Conservation (phyloP, 148 eudicot genomes). For the Cornus kousa region DNA sequence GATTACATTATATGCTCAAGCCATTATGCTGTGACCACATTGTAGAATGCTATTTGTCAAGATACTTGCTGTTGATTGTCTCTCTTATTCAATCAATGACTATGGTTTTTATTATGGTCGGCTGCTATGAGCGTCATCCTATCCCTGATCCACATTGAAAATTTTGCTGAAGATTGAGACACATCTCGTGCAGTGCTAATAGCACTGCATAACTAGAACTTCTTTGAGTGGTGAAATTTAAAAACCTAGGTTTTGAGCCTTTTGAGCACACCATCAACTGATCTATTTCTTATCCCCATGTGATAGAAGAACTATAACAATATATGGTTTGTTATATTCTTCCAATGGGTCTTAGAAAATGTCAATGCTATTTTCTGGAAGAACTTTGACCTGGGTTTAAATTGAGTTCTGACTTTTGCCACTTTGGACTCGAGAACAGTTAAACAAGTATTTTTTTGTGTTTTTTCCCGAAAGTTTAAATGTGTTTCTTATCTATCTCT, state of each 20-base stretch:
- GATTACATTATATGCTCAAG: background rate
- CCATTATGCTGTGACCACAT: background rate
- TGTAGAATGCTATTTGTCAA: background rate
- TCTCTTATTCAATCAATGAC: background rate
- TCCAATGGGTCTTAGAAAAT: too few species aligned
- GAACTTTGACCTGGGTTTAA: background rate
- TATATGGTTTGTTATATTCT: too few species aligned
- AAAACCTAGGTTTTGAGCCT: background rate
- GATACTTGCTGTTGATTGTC: background rate
- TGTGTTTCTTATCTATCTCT: too few species aligned
- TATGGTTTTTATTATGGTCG: background rate
- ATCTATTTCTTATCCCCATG: background rate
- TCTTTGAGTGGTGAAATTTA: background rate
- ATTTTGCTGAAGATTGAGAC: background rate
- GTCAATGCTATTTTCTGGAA: background rate
- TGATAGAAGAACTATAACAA: background rate
- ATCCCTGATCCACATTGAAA: background rate
- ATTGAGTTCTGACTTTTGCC: background rate
- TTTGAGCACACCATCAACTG: background rate
- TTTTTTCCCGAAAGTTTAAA: too few species aligned
- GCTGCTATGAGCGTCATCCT: background rate
- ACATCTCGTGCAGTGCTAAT: background rate
- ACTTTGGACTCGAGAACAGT: background rate
- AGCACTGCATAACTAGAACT: background rate
- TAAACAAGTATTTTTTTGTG: too few species aligned